Percentiles rank a stretch among this genome's conserved stretches.
phyloP scores from a whole-genome alignment of 257 asterid genomes.

The Eucommia ulmoides region DNA sequence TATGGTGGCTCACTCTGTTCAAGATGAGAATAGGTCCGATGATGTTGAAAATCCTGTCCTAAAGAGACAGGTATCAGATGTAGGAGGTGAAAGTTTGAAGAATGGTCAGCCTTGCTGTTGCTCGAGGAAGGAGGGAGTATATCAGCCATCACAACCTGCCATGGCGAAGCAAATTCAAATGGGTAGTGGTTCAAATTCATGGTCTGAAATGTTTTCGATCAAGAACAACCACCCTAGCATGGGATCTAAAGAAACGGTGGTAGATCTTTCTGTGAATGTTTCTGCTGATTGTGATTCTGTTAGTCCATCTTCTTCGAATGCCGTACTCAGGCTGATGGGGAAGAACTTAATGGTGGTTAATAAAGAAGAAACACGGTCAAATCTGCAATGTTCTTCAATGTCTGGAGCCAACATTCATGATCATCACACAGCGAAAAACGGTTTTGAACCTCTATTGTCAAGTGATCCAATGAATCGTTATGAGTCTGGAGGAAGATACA shows the following conservation, averaged over 20 bases:
- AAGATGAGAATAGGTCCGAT: constrained; percentile 21
- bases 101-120: constrained; percentile 54
- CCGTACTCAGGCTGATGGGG: constrained; percentile 87
- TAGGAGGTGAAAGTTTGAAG: constrained; percentile 17
- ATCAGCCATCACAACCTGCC: constrained; percentile 18
- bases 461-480: too few species aligned
- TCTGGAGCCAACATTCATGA: too few species aligned
- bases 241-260: constrained; percentile 14
- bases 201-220: constrained; percentile 19
- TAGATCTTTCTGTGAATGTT: constrained; percentile 12
- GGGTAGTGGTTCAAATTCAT: constrained; percentile 7
- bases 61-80: constrained; percentile 11
- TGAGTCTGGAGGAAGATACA: too few species aligned
- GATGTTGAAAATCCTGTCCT: constrained; percentile 20
- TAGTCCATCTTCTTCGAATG: constrained; percentile 49
- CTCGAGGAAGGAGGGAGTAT: constrained; percentile 46
- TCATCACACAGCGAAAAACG: too few species aligned
- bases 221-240: constrained; percentile 6
- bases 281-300: constrained; percentile 29
- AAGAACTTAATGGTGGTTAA: constrained; percentile 75
- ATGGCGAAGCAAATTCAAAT: constrained; percentile 22
- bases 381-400: too few species aligned
- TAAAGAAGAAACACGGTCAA: too few species aligned
- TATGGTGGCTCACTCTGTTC: constrained; percentile 9
- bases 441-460: too few species aligned